These are phyloP conservation scores for Nephromyces sp. DNA, from an alignment of 169 alveolate genomes.

Conservation along the genomic window DNA sequence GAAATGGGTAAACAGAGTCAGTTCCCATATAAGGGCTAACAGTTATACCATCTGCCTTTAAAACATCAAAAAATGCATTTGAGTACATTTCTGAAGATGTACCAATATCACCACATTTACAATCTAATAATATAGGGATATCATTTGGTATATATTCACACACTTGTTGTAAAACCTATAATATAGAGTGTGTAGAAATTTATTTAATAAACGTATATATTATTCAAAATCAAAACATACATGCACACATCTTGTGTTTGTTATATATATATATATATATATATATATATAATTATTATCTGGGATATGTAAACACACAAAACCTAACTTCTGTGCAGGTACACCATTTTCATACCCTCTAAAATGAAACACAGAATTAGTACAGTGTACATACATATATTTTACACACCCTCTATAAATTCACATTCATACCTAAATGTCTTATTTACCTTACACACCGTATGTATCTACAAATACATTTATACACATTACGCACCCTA, in stretches of 20 bases:
- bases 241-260: not conserved
- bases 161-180: constrained; percentile 30
- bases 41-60: constrained; percentile 35
- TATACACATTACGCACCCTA: not conserved
- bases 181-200: not conserved
- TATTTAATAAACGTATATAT: not conserved
- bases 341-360: not conserved
- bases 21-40: constrained; percentile 48
- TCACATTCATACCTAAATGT: not conserved
- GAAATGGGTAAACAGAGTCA: constrained; percentile 40
- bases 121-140: constrained; percentile 42
- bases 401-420: not conserved
- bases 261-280: not conserved
- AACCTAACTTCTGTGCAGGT: not conserved
- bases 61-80: constrained; percentile 16
- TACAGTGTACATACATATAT: not conserved
- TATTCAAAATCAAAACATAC: not conserved
- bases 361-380: not conserved
- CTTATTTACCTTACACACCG: no score
- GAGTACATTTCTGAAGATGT: constrained; percentile 39
- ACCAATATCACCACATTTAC: constrained; percentile 48
- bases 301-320: not conserved
- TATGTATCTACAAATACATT: not conserved
- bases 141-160: constrained; percentile 33
- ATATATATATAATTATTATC: not conserved